Conservation (phyloP, 495 filamentous ascomycete species). For the Terfezia claveryi region DNA sequence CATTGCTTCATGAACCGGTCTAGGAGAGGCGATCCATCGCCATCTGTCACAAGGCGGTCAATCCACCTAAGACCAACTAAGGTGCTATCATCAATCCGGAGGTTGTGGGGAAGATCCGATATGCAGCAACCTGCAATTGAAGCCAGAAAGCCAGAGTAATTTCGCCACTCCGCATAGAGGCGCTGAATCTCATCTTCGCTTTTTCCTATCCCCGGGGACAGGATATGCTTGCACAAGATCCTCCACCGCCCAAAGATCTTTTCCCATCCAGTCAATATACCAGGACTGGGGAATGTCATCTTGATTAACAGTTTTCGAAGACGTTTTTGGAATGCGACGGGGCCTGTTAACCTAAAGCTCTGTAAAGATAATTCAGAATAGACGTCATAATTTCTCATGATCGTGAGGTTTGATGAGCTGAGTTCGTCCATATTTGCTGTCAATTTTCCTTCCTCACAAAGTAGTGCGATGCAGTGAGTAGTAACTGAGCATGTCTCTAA, state of each 20-base stretch:
- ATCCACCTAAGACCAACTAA: conserved; percentile 39
- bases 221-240: conserved; percentile 35
- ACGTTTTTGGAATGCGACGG: conserved; percentile 44
- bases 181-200: conserved; percentile 30
- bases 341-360: conserved; percentile 38
- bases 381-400: conserved; percentile 36
- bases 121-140: conserved; percentile 43
- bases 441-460: conserved; percentile 35
- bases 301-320: conserved; percentile 32
- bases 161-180: conserved; percentile 38
- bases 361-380: conserved; percentile 39
- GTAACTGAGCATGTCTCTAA: conserved; percentile 39
- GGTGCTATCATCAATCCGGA: conserved; percentile 29
- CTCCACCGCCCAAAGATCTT: conserved; percentile 38
- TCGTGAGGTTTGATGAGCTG: conserved; percentile 27
- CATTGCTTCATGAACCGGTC: conserved; percentile 36
- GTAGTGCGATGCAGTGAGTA: conserved; percentile 37
- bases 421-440: conserved; percentile 29
- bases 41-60: conserved; percentile 35
- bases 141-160: conserved; percentile 42
- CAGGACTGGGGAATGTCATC: conserved; percentile 35
- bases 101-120: conserved; percentile 26
- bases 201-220: conserved; percentile 22
- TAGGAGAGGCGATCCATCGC: conserved; percentile 34
- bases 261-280: conserved; percentile 43